Conservation (phyloP, 2,329 filamentous ascomycete genomes). For the Fusarium virguliforme region DNA sequence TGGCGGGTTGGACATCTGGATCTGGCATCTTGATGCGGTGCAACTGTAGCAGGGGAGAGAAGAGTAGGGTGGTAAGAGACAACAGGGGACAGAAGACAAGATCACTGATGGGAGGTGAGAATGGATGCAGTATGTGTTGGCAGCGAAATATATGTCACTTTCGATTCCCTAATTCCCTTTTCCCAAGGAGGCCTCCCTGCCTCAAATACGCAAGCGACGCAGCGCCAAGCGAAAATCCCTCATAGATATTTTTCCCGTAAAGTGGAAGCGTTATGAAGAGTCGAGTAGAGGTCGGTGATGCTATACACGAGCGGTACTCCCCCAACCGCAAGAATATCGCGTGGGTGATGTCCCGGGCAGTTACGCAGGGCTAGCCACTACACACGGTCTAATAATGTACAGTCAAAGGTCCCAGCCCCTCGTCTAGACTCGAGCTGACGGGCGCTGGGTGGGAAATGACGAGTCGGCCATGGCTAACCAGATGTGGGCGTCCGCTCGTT, state of each 20-base stretch:
- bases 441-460: slow-evolving; percentile 40
- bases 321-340: slow-evolving; percentile 35
- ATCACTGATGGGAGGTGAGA: slow-evolving; percentile 17
- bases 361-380: slow-evolving; percentile 34
- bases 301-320: slow-evolving; percentile 43
- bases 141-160: slow-evolving; percentile 33
- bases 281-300: slow-evolving; percentile 36
- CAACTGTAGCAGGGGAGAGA: slow-evolving; percentile 4
- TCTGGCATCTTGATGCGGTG: slow-evolving; percentile 34
- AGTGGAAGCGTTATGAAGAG: slow-evolving; percentile 21
- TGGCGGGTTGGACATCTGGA: slow-evolving; percentile 35
- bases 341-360: slow-evolving; percentile 35
- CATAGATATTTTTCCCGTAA: slow-evolving; percentile 14
- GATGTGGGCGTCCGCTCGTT: slow-evolving; percentile 18
- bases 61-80: slow-evolving; percentile 9
- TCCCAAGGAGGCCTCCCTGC: slow-evolving; percentile 35
- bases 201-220: slow-evolving; percentile 19
- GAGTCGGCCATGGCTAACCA: slow-evolving; percentile 22
- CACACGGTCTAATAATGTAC: slow-evolving; percentile 24
- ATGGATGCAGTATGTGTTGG: slow-evolving; percentile 25
- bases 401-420: slow-evolving; percentile 2
- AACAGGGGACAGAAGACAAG: not conserved
- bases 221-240: slow-evolving; percentile 36
- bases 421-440: slow-evolving; percentile 20
- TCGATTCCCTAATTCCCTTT: slow-evolving; percentile 7